These are phyloP conservation scores for Colletotrichum plurivorum DNA, from an alignment of 2,329 filamentous ascomycete species.

Conservation along the genomic window DNA sequence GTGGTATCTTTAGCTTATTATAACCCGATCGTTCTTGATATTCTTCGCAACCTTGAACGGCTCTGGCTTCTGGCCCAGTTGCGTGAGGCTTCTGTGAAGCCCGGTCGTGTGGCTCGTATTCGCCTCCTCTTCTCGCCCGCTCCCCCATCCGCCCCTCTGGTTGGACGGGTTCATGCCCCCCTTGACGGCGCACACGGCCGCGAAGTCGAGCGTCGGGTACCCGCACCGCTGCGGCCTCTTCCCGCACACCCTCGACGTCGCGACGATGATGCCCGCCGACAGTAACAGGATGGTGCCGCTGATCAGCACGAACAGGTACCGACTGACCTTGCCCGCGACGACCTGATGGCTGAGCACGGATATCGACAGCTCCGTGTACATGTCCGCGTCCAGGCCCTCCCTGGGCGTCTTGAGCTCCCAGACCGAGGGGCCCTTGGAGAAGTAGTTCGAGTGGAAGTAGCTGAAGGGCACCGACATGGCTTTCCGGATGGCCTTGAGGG, in stretches of 20 bases:
- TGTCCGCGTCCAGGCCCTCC: constrained; percentile 17
- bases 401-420: constrained; percentile 30
- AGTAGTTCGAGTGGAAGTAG: constrained; percentile 36
- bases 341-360: constrained; percentile 36
- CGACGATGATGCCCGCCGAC: constrained; percentile 25
- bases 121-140: neutral
- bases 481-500: constrained; percentile 28
- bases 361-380: constrained; percentile 34
- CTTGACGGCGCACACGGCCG: constrained; percentile 32
- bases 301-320: constrained; percentile 21
- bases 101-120: neutral
- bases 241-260: constrained; percentile 23
- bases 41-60: constrained; percentile 29
- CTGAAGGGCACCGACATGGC: constrained; percentile 36
- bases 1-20: constrained; percentile 11
- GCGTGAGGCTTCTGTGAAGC: constrained; percentile 27
- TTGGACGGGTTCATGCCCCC: constrained; percentile 12
- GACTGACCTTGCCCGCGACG: constrained; percentile 31
- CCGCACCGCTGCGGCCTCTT: constrained; percentile 36
- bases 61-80: constrained; percentile 31
- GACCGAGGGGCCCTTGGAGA: constrained; percentile 13
- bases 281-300: constrained; percentile 10
- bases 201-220: constrained; percentile 36
- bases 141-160: constrained; percentile 6
- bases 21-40: constrained; percentile 33